These are phyloP conservation scores for Apiotrichum veenhuisii DNA, from an alignment of 1,284 basidiomycete genomes.

Conservation along the genomic window DNA sequence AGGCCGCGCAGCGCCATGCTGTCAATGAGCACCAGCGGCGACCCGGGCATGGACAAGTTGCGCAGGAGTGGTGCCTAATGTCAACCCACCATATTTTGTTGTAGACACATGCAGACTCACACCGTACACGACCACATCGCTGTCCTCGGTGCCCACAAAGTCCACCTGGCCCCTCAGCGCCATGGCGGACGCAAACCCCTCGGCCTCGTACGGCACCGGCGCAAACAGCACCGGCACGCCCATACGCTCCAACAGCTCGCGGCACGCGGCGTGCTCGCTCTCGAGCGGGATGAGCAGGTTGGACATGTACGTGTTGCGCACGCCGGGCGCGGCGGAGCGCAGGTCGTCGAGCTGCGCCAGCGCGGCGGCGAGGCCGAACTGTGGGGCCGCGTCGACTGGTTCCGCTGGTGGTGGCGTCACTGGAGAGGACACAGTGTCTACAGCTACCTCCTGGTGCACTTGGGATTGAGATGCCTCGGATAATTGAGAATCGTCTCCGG, in stretches of 20 bases:
- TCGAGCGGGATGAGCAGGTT: slow-evolving; percentile 33
- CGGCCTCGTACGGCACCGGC: slow-evolving; percentile 68
- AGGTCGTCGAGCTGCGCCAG: slow-evolving; percentile 18
- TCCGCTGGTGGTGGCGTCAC: too few relatives aligned
- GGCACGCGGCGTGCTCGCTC: slow-evolving; percentile 36
- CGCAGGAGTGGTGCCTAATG: slow-evolving; percentile 61
- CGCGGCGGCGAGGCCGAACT: not conserved
- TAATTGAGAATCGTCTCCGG: too few relatives aligned
- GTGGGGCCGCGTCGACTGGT: not conserved
- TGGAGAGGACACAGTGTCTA: too few relatives aligned
- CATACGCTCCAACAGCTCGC: slow-evolving; percentile 61
- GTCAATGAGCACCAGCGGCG: slow-evolving; percentile 62
- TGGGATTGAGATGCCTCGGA: too few relatives aligned
- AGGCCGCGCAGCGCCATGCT: slow-evolving; percentile 60
- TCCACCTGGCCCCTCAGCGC: slow-evolving; percentile 70
- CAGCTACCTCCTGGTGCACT: too few relatives aligned
- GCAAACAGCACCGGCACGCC: slow-evolving; percentile 70
- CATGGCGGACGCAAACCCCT: slow-evolving; percentile 72
- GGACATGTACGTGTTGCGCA: slow-evolving; percentile 28
- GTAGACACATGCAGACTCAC: slow-evolving; percentile 22
- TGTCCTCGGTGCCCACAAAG: slow-evolving; percentile 83
- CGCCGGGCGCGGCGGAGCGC: slow-evolving; percentile 13
- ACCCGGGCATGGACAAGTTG: slow-evolving; percentile 60
- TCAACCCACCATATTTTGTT: not conserved
- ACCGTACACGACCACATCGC: slow-evolving; percentile 50